Conservation (phyloP, 176 grass and related monocot species). For the Saccharum spontaneum region DNA sequence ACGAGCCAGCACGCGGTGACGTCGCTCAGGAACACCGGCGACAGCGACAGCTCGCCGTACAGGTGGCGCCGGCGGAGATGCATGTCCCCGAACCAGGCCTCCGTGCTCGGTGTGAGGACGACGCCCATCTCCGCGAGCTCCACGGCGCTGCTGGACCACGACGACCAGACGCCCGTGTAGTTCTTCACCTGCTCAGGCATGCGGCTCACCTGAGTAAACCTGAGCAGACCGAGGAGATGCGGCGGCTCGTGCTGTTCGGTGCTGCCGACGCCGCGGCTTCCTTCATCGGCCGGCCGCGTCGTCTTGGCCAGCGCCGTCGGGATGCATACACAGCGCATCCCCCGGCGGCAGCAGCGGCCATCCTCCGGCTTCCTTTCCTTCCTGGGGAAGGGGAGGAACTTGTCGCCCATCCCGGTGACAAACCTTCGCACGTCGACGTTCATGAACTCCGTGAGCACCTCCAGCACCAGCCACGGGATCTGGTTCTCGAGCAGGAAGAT, state of each 20-base stretch:
- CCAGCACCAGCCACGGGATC: constrained; percentile 28
- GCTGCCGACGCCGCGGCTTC: background rate
- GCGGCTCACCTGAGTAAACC: background rate
- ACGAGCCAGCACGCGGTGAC: background rate
- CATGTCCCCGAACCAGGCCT: background rate
- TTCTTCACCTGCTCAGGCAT: accelerated
- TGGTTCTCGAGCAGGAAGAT: constrained; percentile 37
- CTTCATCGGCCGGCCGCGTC: background rate
- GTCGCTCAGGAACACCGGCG: background rate
- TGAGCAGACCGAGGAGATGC: background rate
- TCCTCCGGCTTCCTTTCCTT: background rate
- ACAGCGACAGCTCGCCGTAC: background rate
- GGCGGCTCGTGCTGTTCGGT: background rate
- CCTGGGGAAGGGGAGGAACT: background rate
- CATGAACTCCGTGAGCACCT: background rate
- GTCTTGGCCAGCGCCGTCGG: background rate
- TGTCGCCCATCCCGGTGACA: background rate
- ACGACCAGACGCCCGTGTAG: background rate
- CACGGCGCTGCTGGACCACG: background rate
- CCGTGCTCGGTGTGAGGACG: background rate
- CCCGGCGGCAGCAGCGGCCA: background rate
- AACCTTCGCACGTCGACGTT: background rate
- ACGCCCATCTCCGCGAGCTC: background rate
- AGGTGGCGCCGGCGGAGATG: accelerated
- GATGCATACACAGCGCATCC: background rate